A percentile compares a stretch with the other conserved stretches of the same genome.
Evolutionary conservation across 768 basidiomycete genomes (phyloP).

Genomic region (Inosperma sp.): DNA sequence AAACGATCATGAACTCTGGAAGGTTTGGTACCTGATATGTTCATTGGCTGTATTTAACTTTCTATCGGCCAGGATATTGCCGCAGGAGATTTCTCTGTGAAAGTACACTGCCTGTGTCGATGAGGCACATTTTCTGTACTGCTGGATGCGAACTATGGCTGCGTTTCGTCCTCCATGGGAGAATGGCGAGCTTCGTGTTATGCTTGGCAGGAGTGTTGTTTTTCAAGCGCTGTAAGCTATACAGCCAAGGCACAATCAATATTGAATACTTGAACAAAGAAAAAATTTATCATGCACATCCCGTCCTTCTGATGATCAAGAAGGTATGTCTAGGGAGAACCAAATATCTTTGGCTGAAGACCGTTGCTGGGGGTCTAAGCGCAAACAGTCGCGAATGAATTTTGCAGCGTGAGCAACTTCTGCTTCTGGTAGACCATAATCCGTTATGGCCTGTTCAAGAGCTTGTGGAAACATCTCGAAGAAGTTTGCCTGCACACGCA

Average conservation of each 20-base stretch:
- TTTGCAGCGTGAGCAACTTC: too few species aligned
- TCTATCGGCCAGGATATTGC: not conserved
- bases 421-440: too few species aligned
- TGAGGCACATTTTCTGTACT: constrained; percentile 22
- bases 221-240: constrained; percentile 21
- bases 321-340: too few species aligned
- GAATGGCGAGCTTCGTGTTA: constrained; percentile 9
- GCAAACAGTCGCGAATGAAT: too few species aligned
- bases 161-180: constrained; percentile 25
- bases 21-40: constrained; percentile 4
- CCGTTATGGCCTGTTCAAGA: too few species aligned
- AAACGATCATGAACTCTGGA: constrained; percentile 14
- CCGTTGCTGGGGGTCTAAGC: too few species aligned
- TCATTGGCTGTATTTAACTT: not conserved
- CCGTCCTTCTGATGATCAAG: too few species aligned
- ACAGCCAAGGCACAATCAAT: constrained; percentile 21
- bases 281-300: not conserved
- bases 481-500: too few species aligned
- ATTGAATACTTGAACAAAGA: constrained; percentile 10
- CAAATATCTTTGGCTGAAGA: too few species aligned
- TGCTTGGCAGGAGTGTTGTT: constrained; percentile 8
- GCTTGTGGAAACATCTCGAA: too few species aligned
- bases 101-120: constrained; percentile 17
- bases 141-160: constrained; percentile 17
- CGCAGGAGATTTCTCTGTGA: constrained; percentile 5